Evolutionary conservation across 345 rosid genomes (phyloP).

Genomic region (Moringa oleifera): DNA sequence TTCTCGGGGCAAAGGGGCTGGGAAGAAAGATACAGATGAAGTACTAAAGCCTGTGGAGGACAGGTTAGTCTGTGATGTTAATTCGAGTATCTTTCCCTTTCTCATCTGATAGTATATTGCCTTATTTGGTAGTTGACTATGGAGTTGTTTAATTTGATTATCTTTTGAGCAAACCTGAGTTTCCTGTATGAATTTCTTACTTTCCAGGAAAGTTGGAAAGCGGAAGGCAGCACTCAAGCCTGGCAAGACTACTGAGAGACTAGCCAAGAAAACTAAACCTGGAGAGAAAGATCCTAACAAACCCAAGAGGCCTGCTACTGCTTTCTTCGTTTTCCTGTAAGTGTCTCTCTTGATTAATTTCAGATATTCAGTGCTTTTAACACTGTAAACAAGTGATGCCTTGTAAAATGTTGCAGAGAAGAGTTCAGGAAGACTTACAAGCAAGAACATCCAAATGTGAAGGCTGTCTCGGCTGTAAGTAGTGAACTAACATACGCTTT

Average conservation of each 20-base stretch:
- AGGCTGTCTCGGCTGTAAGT: constrained; percentile 50
- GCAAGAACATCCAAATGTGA: constrained; percentile 41
- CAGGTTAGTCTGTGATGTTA: constrained; percentile 23
- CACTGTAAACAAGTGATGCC: background rate
- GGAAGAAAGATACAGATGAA: constrained; percentile 36
- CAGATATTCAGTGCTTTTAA: background rate
- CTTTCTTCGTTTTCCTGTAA: constrained; percentile 75
- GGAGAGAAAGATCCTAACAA: constrained; percentile 64
- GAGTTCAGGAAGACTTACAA: constrained; percentile 46
- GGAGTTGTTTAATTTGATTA: background rate
- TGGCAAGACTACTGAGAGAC: constrained; percentile 30
- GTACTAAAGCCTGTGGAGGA: constrained; percentile 31
- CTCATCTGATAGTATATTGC: background rate
- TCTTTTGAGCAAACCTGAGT: background rate
- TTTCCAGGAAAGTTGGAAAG: constrained; percentile 50
- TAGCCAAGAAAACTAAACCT: constrained; percentile 27
- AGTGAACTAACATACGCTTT: background rate
- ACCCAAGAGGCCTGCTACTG: constrained; percentile 74
- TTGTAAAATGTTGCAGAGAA: constrained; percentile 27
- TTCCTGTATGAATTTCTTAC: constrained; percentile 3
- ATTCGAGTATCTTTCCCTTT: background rate
- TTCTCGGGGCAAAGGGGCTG: constrained; percentile 31
- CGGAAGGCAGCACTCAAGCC: constrained; percentile 42
- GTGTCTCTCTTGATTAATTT: background rate
- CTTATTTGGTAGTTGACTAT: background rate